Percentiles rank a stretch among this genome's conserved stretches.
Evolutionary conservation across 345 rosid genomes (phyloP).

Genomic region (Brassica rapa): DNA sequence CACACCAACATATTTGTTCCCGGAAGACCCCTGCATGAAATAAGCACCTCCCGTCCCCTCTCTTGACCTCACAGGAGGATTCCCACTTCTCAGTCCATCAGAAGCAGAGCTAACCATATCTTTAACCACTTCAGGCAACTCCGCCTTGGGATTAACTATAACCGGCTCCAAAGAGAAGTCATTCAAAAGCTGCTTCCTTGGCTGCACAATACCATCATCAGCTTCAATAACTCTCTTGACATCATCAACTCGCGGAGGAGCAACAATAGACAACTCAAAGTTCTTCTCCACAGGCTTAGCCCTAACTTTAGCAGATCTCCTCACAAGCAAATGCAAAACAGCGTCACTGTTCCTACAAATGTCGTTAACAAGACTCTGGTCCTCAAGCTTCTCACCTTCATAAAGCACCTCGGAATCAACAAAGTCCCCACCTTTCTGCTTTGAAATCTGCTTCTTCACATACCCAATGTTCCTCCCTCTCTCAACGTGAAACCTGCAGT

Average conservation of each 20-base stretch:
- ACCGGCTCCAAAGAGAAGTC: conserved; percentile 57
- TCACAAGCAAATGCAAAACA: conserved; percentile 58
- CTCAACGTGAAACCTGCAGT: conserved; percentile 57
- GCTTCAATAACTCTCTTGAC: conserved; percentile 29
- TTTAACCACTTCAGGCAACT: conserved; percentile 46
- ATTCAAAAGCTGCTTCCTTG: conserved; percentile 35
- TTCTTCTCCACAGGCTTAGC: conserved; percentile 66
- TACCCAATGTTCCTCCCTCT: conserved; percentile 70
- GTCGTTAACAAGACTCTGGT: conserved; percentile 65
- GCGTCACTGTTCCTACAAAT: conserved; percentile 53
- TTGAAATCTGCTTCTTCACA: conserved; percentile 63
- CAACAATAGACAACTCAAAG: conserved; percentile 62
- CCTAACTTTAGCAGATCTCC: conserved; percentile 65
- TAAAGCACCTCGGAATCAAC: conserved; percentile 61
- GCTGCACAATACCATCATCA: neutral
- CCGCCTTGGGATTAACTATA: conserved; percentile 40
- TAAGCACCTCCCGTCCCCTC: conserved; percentile 94
- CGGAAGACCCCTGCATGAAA: conserved; percentile 71
- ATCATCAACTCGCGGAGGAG: conserved; percentile 40
- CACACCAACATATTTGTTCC: conserved; percentile 64
- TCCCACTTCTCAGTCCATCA: conserved; percentile 62
- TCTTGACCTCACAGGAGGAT: conserved; percentile 57
- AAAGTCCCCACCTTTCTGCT: conserved; percentile 45
- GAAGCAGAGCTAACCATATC: conserved; percentile 58
- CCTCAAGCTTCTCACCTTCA: conserved; percentile 66